Percentiles rank a stretch among this genome's conserved stretches.
Evolutionary conservation across 2,329 filamentous ascomycete species (phyloP).

Genomic region (Fusarium succisae): DNA sequence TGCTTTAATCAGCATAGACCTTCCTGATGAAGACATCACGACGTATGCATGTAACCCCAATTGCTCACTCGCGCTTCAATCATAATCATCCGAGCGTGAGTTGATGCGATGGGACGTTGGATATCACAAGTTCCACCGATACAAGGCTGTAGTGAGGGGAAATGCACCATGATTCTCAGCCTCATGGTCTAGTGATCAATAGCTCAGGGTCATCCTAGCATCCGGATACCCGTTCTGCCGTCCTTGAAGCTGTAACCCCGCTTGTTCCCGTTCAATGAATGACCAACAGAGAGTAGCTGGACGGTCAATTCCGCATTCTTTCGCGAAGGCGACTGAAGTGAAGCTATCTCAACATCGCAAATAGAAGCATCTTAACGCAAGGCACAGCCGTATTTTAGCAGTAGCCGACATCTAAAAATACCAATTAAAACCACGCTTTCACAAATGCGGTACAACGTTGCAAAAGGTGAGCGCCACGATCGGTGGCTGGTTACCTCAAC

Average conservation of each 20-base stretch:
- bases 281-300: not conserved
- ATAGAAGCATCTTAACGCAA: not conserved
- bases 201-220: not conserved
- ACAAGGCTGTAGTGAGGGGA: slow-evolving; percentile 6
- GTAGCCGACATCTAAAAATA: not conserved
- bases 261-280: too few relatives aligned
- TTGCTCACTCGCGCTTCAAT: not conserved
- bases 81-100: not conserved
- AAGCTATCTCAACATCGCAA: not conserved
- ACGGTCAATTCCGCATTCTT: not conserved
- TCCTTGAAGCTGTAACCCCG: not conserved
- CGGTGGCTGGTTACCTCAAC: not conserved
- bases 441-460: not conserved
- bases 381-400: not conserved
- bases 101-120: not conserved
- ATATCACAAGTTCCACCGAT: not conserved
- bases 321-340: not conserved
- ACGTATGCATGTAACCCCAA: slow-evolving; percentile 11
- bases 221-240: not conserved
- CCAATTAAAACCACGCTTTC: not conserved
- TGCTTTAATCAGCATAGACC: slow-evolving; percentile 9
- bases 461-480: not conserved
- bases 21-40: slow-evolving; percentile 6
- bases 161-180: slow-evolving; percentile 1
- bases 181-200: slow-evolving; percentile 8